These are phyloP conservation scores for Naganishia albida DNA, from an alignment of 1,284 basidiomycete species.

Conservation along the genomic window DNA sequence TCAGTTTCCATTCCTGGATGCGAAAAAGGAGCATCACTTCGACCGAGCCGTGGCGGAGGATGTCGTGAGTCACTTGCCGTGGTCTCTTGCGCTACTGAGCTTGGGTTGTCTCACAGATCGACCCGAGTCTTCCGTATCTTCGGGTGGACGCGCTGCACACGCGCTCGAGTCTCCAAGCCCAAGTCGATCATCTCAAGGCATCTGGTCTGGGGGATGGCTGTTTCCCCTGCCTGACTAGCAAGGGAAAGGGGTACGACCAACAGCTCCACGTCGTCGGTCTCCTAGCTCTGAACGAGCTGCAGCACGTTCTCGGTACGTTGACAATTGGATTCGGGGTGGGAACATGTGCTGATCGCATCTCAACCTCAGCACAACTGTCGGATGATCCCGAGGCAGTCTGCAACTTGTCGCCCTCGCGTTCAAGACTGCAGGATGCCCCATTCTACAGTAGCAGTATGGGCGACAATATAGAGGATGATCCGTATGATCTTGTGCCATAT, in stretches of 20 bases:
- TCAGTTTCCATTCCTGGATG: constrained; percentile 85
- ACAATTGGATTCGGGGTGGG: too few relatives aligned
- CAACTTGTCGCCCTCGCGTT: constrained; percentile 60
- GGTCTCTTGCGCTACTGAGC: background rate
- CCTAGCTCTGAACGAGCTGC: constrained; percentile 87
- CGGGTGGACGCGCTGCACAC: constrained; percentile 69
- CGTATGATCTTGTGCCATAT: constrained; percentile 81
- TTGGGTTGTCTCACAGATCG: constrained; percentile 16
- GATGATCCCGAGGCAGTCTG: constrained; percentile 69
- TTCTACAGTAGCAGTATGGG: constrained; percentile 45
- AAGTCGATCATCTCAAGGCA: constrained; percentile 63
- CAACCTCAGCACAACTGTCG: constrained; percentile 61
- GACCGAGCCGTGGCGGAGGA: constrained; percentile 71
- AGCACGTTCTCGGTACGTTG: constrained; percentile 81
- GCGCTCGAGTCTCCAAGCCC: constrained; percentile 66
- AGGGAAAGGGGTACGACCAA: constrained; percentile 55
- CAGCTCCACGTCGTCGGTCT: constrained; percentile 78
- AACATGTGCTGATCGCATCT: constrained; percentile 10
- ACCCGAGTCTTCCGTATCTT: constrained; percentile 56
- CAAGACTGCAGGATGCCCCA: constrained; percentile 32
- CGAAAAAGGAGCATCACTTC: constrained; percentile 86
- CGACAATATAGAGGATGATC: constrained; percentile 58
- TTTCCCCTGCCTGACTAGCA: constrained; percentile 70
- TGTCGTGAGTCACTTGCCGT: constrained; percentile 60
- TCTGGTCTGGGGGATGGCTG: constrained; percentile 76